phyloP scores from a whole-genome alignment of 2,329 filamentous ascomycete genomes.

The Neopestalotiopsis clavispora region DNA sequence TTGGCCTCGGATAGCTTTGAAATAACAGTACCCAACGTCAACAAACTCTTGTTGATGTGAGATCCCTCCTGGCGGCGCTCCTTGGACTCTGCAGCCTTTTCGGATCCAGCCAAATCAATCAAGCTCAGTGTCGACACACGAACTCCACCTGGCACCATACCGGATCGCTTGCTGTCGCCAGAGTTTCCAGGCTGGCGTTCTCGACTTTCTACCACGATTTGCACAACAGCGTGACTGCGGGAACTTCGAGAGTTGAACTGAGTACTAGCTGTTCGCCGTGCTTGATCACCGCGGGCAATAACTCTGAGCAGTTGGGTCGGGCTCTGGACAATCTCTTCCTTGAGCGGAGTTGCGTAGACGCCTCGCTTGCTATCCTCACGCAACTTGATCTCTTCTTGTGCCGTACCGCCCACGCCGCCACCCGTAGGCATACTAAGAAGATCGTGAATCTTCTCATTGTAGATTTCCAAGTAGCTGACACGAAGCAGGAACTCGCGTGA shows the following conservation, averaged over 20 bases:
- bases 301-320: conserved; percentile 93
- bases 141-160: conserved; percentile 82
- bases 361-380: conserved; percentile 95
- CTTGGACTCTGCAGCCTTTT: conserved; percentile 93
- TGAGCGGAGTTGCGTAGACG: conserved; percentile 93
- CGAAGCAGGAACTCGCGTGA: conserved; percentile 91
- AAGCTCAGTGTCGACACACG: conserved; percentile 93
- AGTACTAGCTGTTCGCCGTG: conserved; percentile 87
- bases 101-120: conserved; percentile 95
- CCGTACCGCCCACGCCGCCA: conserved; percentile 55
- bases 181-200: conserved; percentile 72
- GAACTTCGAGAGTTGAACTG: conserved; percentile 98
- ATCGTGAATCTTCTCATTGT: conserved; percentile 97
- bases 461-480: conserved; percentile 98
- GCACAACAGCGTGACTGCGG: conserved; percentile 95
- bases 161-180: conserved; percentile 69
- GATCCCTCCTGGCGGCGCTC: conserved; percentile 93
- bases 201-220: conserved; percentile 96
- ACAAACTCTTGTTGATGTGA: conserved; percentile 97
- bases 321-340: conserved; percentile 98
- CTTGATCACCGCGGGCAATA: conserved; percentile 91
- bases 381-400: conserved; percentile 93
- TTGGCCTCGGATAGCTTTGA: conserved; percentile 88
- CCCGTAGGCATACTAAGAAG: conserved; percentile 77
- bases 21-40: conserved; percentile 95